Conservation (phyloP, 352 stramenopile genomes). For the Phytophthora capsici region DNA sequence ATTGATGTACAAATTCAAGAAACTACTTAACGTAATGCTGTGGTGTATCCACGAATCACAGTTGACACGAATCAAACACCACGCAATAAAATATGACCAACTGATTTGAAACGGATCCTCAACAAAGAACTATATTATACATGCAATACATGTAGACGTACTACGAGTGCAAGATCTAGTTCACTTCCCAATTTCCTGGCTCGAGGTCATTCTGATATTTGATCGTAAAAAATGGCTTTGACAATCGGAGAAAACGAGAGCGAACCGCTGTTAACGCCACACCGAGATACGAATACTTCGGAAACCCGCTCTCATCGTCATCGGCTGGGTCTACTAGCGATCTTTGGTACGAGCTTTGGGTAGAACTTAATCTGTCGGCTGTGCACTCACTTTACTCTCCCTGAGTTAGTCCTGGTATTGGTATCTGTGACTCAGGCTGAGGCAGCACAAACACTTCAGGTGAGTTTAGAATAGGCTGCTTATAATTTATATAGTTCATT, state of each 20-base stretch:
- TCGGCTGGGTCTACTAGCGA: slow-evolving; percentile 1
- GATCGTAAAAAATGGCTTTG: background rate
- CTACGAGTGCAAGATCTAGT: no score
- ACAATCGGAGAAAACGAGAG: background rate
- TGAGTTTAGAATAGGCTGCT: background rate
- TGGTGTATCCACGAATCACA: no score
- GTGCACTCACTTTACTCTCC: no score
- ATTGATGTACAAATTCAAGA: no score
- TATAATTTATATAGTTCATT: background rate
- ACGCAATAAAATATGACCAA: background rate
- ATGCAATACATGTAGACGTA: no score
- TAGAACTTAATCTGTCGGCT: background rate
- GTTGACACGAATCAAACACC: no score
- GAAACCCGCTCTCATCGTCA: background rate
- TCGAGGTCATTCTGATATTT: background rate
- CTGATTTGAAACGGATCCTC: background rate
- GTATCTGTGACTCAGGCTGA: slow-evolving; percentile 14
- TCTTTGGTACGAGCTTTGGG: background rate
- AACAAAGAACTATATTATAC: no score
- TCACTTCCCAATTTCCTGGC: background rate
- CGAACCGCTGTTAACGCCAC: background rate
- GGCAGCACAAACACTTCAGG: slow-evolving; percentile 15
- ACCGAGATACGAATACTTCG: background rate
- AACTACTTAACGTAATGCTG: no score
- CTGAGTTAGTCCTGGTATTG: slow-evolving; percentile 2